Evolutionary conservation across 2,329 filamentous ascomycete species (phyloP).

Genomic region (Helotiales sp.): DNA sequence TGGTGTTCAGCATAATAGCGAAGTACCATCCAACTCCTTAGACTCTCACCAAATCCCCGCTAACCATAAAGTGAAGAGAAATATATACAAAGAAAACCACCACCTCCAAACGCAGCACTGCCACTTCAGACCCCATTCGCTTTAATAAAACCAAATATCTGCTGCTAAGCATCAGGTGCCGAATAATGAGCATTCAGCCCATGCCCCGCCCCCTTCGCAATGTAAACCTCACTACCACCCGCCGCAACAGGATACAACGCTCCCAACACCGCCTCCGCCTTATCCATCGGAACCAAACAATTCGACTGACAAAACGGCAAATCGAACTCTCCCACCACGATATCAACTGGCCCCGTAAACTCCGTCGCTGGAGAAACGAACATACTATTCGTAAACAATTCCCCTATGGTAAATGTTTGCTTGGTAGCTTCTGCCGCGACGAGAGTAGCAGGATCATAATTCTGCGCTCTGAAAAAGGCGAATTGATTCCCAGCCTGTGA

Average conservation of each 20-base stretch:
- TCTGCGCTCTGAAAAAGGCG: slow-evolving; percentile 11
- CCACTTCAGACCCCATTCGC: neutral
- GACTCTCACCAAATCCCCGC: neutral
- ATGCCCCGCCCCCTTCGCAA: slow-evolving; percentile 13
- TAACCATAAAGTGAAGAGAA: neutral
- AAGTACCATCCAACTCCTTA: too few species aligned
- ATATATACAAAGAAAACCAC: neutral
- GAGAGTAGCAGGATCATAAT: slow-evolving; percentile 3
- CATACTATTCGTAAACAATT: slow-evolving; percentile 6
- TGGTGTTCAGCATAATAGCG: too few species aligned
- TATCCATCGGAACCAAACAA: slow-evolving; percentile 5
- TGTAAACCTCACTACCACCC: slow-evolving; percentile 1
- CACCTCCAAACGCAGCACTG: neutral
- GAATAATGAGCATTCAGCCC: slow-evolving; percentile 17
- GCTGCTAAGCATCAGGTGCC: slow-evolving; percentile 5
- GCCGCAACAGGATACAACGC: slow-evolving; percentile 5
- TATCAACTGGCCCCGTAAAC: slow-evolving; percentile 10
- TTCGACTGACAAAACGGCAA: slow-evolving; percentile 11
- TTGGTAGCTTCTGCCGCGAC: slow-evolving; percentile 2
- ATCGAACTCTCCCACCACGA: slow-evolving; percentile 18
- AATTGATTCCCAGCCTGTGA: slow-evolving; percentile 10
- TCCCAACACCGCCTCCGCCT: neutral
- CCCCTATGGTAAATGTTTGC: slow-evolving; percentile 14
- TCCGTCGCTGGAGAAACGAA: neutral
- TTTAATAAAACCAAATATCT: slow-evolving; percentile 1